A percentile compares a stretch with the other conserved stretches of the same genome.
These are phyloP conservation scores for Xylariomycetidae sp. DNA, from an alignment of 2,329 filamentous ascomycete species.

Conservation along the genomic window DNA sequence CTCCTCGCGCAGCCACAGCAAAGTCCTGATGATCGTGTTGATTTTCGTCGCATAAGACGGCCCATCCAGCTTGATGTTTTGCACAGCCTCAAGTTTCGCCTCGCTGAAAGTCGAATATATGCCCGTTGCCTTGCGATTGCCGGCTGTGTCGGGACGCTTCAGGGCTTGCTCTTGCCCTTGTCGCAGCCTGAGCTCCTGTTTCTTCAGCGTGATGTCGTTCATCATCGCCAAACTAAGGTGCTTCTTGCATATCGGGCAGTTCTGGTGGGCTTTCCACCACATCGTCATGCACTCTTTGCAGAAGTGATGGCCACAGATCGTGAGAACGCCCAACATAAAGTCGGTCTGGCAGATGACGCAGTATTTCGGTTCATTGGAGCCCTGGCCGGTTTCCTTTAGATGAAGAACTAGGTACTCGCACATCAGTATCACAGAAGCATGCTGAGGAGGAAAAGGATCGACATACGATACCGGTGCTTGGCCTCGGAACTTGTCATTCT, in stretches of 20 bases:
- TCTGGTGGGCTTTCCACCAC: slow-evolving; percentile 71
- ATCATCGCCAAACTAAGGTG: slow-evolving; percentile 61
- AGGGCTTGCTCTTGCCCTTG: slow-evolving; percentile 36
- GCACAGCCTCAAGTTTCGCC: slow-evolving; percentile 70
- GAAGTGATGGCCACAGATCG: slow-evolving; percentile 85
- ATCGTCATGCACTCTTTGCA: slow-evolving; percentile 79
- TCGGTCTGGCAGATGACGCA: slow-evolving; percentile 80
- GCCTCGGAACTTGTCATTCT: slow-evolving; percentile 60
- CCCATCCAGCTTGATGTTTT: slow-evolving; percentile 66
- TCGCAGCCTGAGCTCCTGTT: slow-evolving; percentile 64
- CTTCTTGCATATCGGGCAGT: slow-evolving; percentile 80
- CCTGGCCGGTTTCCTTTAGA: slow-evolving; percentile 52
- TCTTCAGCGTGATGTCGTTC: slow-evolving; percentile 80
- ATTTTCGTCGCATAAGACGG: slow-evolving; percentile 85
- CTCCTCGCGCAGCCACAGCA: slow-evolving; percentile 77
- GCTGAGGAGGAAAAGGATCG: neutral
- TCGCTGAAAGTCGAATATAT: slow-evolving; percentile 77
- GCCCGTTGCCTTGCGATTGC: slow-evolving; percentile 27
- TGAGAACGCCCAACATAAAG: slow-evolving; percentile 76
- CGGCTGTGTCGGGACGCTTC: slow-evolving; percentile 1
- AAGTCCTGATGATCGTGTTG: slow-evolving; percentile 72
- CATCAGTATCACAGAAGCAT: neutral
- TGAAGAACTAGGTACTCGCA: slow-evolving; percentile 43
- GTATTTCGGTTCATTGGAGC: slow-evolving; percentile 56
- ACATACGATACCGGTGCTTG: slow-evolving; percentile 67